Conservation (phyloP, 805 yeast genomes). For the Teunomyces gatunensis region DNA sequence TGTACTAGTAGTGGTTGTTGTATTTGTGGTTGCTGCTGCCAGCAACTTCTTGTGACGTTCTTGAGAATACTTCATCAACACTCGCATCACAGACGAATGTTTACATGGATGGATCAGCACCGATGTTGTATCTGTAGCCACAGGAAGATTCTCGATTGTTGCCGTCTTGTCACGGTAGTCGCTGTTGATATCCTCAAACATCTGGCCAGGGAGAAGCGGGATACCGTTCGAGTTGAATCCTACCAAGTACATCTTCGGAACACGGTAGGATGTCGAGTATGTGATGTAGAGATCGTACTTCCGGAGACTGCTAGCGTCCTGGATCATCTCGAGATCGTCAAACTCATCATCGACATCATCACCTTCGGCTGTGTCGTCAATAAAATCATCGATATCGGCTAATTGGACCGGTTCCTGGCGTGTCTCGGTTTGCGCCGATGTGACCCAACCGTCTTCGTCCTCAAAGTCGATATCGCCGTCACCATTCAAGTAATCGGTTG, state of each 20-base stretch:
- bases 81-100: conserved; percentile 92
- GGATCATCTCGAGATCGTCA: conserved; percentile 30
- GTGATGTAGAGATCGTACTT: conserved; percentile 87
- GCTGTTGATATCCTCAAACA: conserved; percentile 91
- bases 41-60: conserved; percentile 23
- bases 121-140: conserved; percentile 66
- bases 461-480: conserved; percentile 36
- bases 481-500: conserved; percentile 49
- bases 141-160: conserved; percentile 91
- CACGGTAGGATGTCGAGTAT: conserved; percentile 92
- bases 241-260: conserved; percentile 88
- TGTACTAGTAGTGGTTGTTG: conserved; percentile 12
- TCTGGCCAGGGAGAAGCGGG: conserved; percentile 81
- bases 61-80: conserved; percentile 67
- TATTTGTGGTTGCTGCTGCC: conserved; percentile 13
- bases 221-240: conserved; percentile 83
- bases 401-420: conserved; percentile 15
- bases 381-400: conserved; percentile 46
- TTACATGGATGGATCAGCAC: conserved; percentile 96
- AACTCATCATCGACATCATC: conserved; percentile 26
- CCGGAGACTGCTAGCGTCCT: conserved; percentile 44
- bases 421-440: not conserved
- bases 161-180: conserved; percentile 96
- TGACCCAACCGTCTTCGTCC: conserved; percentile 61
- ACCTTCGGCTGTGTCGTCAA: conserved; percentile 43